Conservation (phyloP, 257 asterid genomes). For the Ophiorrhiza pumila region DNA sequence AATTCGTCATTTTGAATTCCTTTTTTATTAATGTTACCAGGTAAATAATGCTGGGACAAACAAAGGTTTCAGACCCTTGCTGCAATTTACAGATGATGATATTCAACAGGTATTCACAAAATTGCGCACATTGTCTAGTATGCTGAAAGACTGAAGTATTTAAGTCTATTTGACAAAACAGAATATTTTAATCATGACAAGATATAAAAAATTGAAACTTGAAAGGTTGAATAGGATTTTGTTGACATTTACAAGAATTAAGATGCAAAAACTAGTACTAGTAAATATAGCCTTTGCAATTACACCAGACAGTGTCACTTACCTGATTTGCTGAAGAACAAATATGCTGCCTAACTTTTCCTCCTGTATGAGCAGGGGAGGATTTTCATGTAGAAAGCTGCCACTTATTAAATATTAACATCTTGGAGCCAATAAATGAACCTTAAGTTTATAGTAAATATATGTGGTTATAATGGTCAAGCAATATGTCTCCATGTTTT, state of each 20-base stretch:
- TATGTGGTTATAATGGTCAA: not conserved
- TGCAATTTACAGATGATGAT: constrained; percentile 75
- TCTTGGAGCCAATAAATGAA: not conserved
- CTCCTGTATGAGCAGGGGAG: not conserved
- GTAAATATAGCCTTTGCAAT: not conserved
- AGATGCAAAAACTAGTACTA: not conserved
- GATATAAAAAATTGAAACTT: not conserved
- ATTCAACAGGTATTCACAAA: constrained; percentile 63
- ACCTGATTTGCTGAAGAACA: not conserved
- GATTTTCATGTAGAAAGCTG: too few species aligned
- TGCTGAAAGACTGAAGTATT: not conserved
- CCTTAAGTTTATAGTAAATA: not conserved
- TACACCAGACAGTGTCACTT: not conserved
- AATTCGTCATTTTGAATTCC: not conserved
- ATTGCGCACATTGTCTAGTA: not conserved
- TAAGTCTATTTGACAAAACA: not conserved
- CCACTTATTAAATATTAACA: not conserved
- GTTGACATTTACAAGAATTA: not conserved
- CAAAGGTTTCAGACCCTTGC: constrained; percentile 95
- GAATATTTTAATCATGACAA: not conserved
- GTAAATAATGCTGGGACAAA: constrained; percentile 96
- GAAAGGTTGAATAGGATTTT: not conserved
- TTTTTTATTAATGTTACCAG: constrained; percentile 30
- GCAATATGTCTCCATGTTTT: not conserved
- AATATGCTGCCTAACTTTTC: not conserved